These are phyloP conservation scores for Smallanthus sonchifolius DNA, from an alignment of 129 eudicot genomes.

Conservation along the genomic window DNA sequence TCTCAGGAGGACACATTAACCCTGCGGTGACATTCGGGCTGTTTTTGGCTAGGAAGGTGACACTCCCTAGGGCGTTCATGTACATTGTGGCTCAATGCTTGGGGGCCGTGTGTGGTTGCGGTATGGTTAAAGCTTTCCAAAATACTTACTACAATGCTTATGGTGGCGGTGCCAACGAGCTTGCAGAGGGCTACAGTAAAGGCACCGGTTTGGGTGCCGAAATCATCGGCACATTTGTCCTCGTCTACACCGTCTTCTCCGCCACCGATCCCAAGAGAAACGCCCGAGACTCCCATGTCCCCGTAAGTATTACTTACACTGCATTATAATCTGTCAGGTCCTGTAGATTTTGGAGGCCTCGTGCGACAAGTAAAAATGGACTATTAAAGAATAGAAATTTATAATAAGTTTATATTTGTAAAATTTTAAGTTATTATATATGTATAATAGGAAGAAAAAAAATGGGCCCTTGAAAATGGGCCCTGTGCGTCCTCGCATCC, in stretches of 20 bases:
- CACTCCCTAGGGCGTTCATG: constrained; percentile 40
- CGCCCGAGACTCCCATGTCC: constrained; percentile 77
- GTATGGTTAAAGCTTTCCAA: constrained; percentile 60
- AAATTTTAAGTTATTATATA: no score
- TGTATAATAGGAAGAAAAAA: no score
- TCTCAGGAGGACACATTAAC: constrained; percentile 80
- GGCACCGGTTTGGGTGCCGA: constrained; percentile 67
- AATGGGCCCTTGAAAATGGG: no score
- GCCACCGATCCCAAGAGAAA: constrained; percentile 73
- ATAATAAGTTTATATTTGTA: no score
- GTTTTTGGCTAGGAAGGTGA: constrained; percentile 61
- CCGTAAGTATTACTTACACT: constrained; percentile 27
- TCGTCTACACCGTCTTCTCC: constrained; percentile 63
- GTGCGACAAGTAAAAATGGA: no score
- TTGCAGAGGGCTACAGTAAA: constrained; percentile 45
- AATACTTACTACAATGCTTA: constrained; percentile 33
- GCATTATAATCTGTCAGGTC: no score
- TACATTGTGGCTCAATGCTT: constrained; percentile 62
- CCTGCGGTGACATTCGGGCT: constrained; percentile 72
- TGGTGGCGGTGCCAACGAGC: constrained; percentile 65
- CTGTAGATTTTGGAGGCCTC: no score
- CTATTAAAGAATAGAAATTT: no score
- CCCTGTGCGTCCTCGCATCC: no score
- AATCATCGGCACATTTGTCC: constrained; percentile 59
- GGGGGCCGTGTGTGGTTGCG: constrained; percentile 66